phyloP scores from a whole-genome alignment of 2,329 filamentous ascomycete genomes.

The Aspergillus bombycis region DNA sequence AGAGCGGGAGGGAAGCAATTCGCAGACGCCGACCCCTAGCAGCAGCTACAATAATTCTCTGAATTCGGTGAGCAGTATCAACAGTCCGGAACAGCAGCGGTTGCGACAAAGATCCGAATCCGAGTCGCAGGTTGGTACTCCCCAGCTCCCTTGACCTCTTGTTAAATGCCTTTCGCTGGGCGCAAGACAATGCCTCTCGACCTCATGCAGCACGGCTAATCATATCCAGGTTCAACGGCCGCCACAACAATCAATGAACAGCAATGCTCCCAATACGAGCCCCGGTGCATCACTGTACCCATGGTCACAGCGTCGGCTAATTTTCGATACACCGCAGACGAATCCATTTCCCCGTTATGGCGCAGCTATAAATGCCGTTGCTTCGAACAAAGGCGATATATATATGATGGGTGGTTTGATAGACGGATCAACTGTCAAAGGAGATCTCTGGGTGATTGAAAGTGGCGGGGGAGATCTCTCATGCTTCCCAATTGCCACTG shows the following conservation, averaged over 20 bases:
- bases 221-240: slow-evolving; percentile 32
- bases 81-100: slow-evolving; percentile 68
- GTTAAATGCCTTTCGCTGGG: background rate
- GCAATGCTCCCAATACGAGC: slow-evolving; percentile 49
- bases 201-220: slow-evolving; percentile 7
- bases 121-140: slow-evolving; percentile 56
- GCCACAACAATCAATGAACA: slow-evolving; percentile 59
- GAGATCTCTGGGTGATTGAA: slow-evolving; percentile 97
- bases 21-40: slow-evolving; percentile 71
- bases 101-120: slow-evolving; percentile 58
- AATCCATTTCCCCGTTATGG: slow-evolving; percentile 97
- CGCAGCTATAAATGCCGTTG: slow-evolving; percentile 87
- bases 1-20: slow-evolving; percentile 37
- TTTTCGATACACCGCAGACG: slow-evolving; percentile 77
- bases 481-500: slow-evolving; percentile 89
- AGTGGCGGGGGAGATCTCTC: slow-evolving; percentile 78
- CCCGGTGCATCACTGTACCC: slow-evolving; percentile 85
- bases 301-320: slow-evolving; percentile 89
- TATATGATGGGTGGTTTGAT: slow-evolving; percentile 98
- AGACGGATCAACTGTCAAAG: slow-evolving; percentile 92
- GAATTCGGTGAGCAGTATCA: slow-evolving; percentile 67
- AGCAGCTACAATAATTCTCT: slow-evolving; percentile 68
- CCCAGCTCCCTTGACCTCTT: background rate
- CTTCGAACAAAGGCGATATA: slow-evolving; percentile 95
- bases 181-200: background rate